Evolutionary conservation across 2,329 filamentous ascomycete species (phyloP), one percentile per base, ranked within the genome.

Genomic region (Fonsecaea erecta): DNA sequence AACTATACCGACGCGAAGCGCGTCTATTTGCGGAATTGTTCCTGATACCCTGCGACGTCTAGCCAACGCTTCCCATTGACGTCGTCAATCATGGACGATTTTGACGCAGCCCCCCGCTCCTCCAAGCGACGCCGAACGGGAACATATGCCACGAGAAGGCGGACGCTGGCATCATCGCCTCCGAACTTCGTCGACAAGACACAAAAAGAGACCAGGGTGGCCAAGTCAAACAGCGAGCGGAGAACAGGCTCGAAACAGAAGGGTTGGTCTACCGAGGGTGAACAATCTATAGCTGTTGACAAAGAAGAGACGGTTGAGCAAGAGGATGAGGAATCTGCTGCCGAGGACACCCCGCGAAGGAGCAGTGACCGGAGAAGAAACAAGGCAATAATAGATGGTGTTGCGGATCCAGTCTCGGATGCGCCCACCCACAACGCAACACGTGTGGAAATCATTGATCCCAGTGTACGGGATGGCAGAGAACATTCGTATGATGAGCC

Each of bases 61-160:
- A 18, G 34, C 34, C 24, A 35, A 35, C 18, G 21, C 18, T 14
- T 9, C 16, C 43, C 18, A 26, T 24, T 48, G 43, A 48, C 43
- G 8, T n/a, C n/a, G n/a, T n/a, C n/a, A 48, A 21, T n/a, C 24
- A 66, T 68, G 60, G 58, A 53, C 14, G 57, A 63, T 34, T 68
- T 68, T 43, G 65, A 70, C 26, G 24, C 66, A 12, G 66, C 70
- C 16, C 67, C 67, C 35, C 68, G 66, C 34, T 43, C 62, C 16
- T 62, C 69, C 5, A 72, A 72, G 65, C 69, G 70, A n/a, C 52
- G 64, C 58, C 59, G 68, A 46, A 70, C 65, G 9, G 65, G 59
- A n/a, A 68, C 67, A n/a, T 70, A 71, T 56, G 62, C 62, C 6
- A 59, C 63, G 5, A 63, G 62, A 60, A 61, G 66, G 30, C 70